Base-by-base conservation (phyloP, 768 basidiomycete species). In the Lactifluus echinatus region DNA sequence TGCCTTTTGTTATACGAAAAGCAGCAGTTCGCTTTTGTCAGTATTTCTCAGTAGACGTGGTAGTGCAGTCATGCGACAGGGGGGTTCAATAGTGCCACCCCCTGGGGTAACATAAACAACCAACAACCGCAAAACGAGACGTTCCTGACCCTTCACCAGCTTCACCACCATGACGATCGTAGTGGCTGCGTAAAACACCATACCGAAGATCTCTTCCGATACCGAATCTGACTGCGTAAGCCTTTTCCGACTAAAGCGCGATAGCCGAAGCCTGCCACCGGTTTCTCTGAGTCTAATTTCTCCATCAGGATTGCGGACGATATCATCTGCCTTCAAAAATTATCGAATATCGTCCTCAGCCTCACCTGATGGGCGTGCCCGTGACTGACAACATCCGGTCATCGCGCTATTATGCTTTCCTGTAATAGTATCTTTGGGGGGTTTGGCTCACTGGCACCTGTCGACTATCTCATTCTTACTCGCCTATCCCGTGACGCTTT, bases 341-440 rank as follows among this genome's bases (percentile, higher is more conserved):
- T 48, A 26, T 47, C 8, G 28, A 17, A 8, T 47, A 29, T 34
- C 23, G 15, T 47, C 48, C 23, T 29, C 23, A 21, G 57, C 57
- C 57, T 59, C 57, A 19, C 57, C 52, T 59, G 57, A 59, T 59
- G 46, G 29, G 57, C 57, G 40, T 59, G 57, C 47, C 47, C 47
- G 40, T 49, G 52, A 23, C 40, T 31, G 45, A 40, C 11, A 8
- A 31, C 21, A 14, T 50, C 57, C 57, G 47, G 57, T 31, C 57
- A 54, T 44, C 40, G 46, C 45, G 47, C 21, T 49, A 31, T 49
- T 29, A n/a, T 26, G 31, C 26, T 36, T 54, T 42, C 40, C 45
- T 48, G 29, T 26, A 37, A 33, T 23, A 12, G 39, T 26, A 43
- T 15, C 34, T 36, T 42, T 53, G 28, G 44, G 21, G 29, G 46